These are phyloP conservation scores for Pythium dissotocum DNA, from an alignment of 352 stramenopile genomes.

Conservation along the genomic window DNA sequence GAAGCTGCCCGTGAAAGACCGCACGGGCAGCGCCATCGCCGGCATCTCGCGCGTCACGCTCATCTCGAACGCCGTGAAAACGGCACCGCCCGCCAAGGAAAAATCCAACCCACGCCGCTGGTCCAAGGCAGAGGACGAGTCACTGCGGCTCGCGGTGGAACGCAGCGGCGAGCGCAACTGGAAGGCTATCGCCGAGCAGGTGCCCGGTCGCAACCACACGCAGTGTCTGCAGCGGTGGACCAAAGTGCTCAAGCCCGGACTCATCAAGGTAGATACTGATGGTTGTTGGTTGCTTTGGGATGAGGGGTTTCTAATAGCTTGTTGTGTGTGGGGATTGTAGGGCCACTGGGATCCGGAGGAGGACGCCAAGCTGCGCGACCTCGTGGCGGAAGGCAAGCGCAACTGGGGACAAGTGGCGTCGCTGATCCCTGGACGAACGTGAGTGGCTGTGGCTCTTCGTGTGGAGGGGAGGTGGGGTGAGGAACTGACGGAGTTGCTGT, in stretches of 20 bases:
- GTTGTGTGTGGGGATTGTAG: conserved; percentile 29
- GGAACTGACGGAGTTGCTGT: conserved; percentile 19
- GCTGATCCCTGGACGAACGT: conserved; percentile 83
- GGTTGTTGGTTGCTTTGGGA: not conserved
- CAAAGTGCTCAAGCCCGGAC: conserved; percentile 92
- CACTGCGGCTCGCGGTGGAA: conserved; percentile 78
- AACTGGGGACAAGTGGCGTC: conserved; percentile 90
- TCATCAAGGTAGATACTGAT: conserved; percentile 81
- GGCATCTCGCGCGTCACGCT: conserved; percentile 66
- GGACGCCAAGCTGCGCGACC: conserved; percentile 79
- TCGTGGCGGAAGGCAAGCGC: conserved; percentile 87
- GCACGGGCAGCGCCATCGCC: conserved; percentile 67
- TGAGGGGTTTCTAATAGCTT: conserved; percentile 2
- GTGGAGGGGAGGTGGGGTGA: not conserved
- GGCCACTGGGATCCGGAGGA: conserved; percentile 92
- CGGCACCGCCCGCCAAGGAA: conserved; percentile 76
- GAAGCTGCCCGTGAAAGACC: conserved; percentile 72
- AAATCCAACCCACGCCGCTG: conserved; percentile 84
- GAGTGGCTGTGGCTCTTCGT: conserved; percentile 23
- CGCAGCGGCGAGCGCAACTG: conserved; percentile 86
- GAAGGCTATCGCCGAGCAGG: conserved; percentile 91
- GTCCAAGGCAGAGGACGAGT: conserved; percentile 82
- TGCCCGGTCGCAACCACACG: conserved; percentile 90
- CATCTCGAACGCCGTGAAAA: conserved; percentile 76
- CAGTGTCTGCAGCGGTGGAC: conserved; percentile 93